Conservation (phyloP, 768 basidiomycete species). For the Amanita muscaria region DNA sequence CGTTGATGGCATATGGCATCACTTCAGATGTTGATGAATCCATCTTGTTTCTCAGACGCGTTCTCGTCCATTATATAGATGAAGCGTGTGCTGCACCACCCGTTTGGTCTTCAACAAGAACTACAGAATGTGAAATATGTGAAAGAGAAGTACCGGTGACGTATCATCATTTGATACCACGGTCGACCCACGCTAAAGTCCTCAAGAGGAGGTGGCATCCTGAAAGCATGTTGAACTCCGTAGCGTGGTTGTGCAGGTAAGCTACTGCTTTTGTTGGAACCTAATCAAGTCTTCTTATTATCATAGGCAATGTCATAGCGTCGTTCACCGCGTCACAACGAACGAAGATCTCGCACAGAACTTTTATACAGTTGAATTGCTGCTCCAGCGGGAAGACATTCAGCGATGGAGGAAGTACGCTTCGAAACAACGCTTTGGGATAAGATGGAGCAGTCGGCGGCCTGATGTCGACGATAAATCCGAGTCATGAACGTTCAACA, state of each 20-base stretch:
- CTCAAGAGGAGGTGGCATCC: conserved; percentile 51
- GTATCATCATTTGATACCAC: conserved; percentile 54
- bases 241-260: conserved; percentile 53
- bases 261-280: conserved; percentile 14
- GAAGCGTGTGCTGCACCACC: conserved; percentile 42
- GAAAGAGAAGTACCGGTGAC: conserved; percentile 47
- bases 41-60: conserved; percentile 29
- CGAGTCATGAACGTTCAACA: too few relatives aligned
- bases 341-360: conserved; percentile 43
- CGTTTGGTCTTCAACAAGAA: conserved; percentile 43
- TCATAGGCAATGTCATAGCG: conserved; percentile 41
- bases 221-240: conserved; percentile 41
- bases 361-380: conserved; percentile 41
- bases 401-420: conserved; percentile 49
- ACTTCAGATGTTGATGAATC: conserved; percentile 33
- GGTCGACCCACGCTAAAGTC: conserved; percentile 44
- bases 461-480: too few relatives aligned
- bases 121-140: conserved; percentile 51
- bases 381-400: conserved; percentile 45
- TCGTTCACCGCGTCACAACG: conserved; percentile 40
- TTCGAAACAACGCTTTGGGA: conserved; percentile 33
- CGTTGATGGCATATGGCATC: conserved; percentile 41
- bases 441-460: conserved; percentile 18
- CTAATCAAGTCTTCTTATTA: too few relatives aligned
- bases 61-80: conserved; percentile 32